These are phyloP conservation scores for Tympanopsis confertula DNA, from an alignment of 2,329 filamentous ascomycete species.

Conservation along the genomic window DNA sequence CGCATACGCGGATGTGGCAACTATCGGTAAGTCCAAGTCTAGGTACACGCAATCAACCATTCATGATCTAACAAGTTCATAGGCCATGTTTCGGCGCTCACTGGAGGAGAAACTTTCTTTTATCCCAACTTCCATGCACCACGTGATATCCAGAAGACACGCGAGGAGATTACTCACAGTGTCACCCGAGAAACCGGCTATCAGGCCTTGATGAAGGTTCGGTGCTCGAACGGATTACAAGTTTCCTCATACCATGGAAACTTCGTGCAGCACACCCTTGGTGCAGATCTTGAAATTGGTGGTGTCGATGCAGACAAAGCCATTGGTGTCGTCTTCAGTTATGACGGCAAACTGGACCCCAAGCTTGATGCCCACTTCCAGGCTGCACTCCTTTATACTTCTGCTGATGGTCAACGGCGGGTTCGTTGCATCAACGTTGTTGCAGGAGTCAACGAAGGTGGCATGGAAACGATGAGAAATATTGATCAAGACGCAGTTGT, in stretches of 20 bases:
- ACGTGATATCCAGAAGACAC: constrained; percentile 73
- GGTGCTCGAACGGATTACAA: constrained; percentile 91
- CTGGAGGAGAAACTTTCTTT: constrained; percentile 92
- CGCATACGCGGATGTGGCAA: constrained; percentile 85
- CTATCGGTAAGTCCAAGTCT: constrained; percentile 53
- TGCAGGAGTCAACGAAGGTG: constrained; percentile 77
- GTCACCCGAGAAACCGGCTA: constrained; percentile 85
- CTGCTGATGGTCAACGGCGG: constrained; percentile 73
- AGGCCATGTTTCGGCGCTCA: constrained; percentile 76
- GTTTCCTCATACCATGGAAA: constrained; percentile 91
- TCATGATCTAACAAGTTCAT: constrained; percentile 7
- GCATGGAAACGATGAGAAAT: constrained; percentile 77
- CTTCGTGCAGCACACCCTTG: constrained; percentile 90
- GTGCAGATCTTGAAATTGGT: constrained; percentile 87
- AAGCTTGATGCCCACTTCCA: constrained; percentile 98
- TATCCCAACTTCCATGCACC: constrained; percentile 91
- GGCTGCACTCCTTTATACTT: constrained; percentile 86
- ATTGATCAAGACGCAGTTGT: constrained; percentile 93
- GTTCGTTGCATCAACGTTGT: constrained; percentile 91
- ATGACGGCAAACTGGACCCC: constrained; percentile 93
- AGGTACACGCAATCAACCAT: background rate
- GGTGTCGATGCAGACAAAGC: constrained; percentile 89
- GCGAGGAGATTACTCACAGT: constrained; percentile 73
- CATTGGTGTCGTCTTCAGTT: constrained; percentile 78
- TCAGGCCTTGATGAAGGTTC: constrained; percentile 94